These are phyloP conservation scores for Dendryphion nanum DNA, from an alignment of 2,329 filamentous ascomycete genomes.

Conservation along the genomic window DNA sequence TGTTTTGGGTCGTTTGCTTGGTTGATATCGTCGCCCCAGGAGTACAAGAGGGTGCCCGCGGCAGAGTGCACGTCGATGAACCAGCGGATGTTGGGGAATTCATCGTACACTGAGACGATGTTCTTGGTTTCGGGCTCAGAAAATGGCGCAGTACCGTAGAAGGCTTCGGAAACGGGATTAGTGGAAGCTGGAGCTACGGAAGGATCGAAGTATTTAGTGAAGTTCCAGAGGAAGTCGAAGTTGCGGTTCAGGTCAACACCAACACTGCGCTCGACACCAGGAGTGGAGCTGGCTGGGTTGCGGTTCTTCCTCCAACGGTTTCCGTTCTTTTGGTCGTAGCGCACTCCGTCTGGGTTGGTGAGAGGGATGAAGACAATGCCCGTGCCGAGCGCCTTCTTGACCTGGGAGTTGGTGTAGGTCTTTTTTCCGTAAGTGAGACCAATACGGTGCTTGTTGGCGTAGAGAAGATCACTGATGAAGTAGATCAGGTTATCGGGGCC, in stretches of 20 bases:
- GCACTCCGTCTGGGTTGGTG: slow-evolving; percentile 31
- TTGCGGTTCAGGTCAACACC: slow-evolving; percentile 35
- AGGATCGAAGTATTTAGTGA: slow-evolving; percentile 46
- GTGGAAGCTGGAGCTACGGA: slow-evolving; percentile 41
- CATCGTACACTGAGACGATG: slow-evolving; percentile 53
- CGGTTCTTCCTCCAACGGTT: slow-evolving; percentile 37
- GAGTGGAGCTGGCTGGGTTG: slow-evolving; percentile 36
- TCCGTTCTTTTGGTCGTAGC: slow-evolving; percentile 28
- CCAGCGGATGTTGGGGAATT: slow-evolving; percentile 53
- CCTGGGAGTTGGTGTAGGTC: slow-evolving; percentile 52
- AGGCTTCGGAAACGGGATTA: slow-evolving; percentile 47
- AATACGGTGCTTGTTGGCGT: slow-evolving; percentile 49
- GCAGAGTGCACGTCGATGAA: slow-evolving; percentile 60
- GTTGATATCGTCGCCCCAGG: slow-evolving; percentile 57
- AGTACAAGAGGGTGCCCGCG: slow-evolving; percentile 53
- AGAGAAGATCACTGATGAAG: slow-evolving; percentile 57
- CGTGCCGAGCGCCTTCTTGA: slow-evolving; percentile 50
- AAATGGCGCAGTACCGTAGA: slow-evolving; percentile 52
- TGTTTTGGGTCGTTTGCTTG: slow-evolving; percentile 48
- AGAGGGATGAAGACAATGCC: slow-evolving; percentile 53
- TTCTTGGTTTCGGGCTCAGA: slow-evolving; percentile 59
- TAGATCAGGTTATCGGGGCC: slow-evolving; percentile 58
- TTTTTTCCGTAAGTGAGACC: slow-evolving; percentile 55
- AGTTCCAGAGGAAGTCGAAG: slow-evolving; percentile 58
- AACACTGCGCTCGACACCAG: slow-evolving; percentile 14